Percentiles rank a stretch among this genome's conserved stretches.
phyloP scores from a whole-genome alignment of 345 rosid genomes.

The Microthlaspi erraticum region DNA sequence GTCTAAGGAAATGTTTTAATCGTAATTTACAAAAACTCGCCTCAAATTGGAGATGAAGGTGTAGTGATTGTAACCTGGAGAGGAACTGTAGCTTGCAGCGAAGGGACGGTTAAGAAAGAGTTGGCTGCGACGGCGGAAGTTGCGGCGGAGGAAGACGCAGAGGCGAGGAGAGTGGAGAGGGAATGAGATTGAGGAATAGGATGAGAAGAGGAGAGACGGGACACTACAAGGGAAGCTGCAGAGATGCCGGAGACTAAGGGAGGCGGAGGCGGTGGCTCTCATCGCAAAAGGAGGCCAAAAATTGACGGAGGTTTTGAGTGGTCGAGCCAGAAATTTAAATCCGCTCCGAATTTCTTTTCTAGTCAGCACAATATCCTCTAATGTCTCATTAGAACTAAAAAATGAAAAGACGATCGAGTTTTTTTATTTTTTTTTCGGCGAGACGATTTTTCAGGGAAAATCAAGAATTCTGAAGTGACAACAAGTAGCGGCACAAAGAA shows the following conservation, averaged over 20 bases:
- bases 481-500: too few species aligned
- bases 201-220: slow-evolving; percentile 33
- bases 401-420: too few species aligned
- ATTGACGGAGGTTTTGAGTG: slow-evolving; percentile 15
- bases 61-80: slow-evolving; percentile 10
- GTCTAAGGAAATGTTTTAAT: slow-evolving; percentile 7
- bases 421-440: too few species aligned
- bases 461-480: too few species aligned
- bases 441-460: too few species aligned
- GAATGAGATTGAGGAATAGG: slow-evolving; percentile 34
- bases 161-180: slow-evolving; percentile 27
- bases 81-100: slow-evolving; percentile 21
- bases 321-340: too few species aligned
- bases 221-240: slow-evolving; percentile 23
- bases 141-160: slow-evolving; percentile 40
- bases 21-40: background rate
- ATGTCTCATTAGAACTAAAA: too few species aligned
- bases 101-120: slow-evolving; percentile 28
- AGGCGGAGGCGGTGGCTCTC: slow-evolving; percentile 36
- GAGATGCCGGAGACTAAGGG: slow-evolving; percentile 36
- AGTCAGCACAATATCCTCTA: too few species aligned
- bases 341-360: too few species aligned
- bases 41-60: background rate
- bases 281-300: slow-evolving; percentile 4
- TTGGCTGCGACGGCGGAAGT: slow-evolving; percentile 35